Evolutionary conservation across 73 alveolate species (phyloP).

Genomic region (Uronychia setigera): DNA sequence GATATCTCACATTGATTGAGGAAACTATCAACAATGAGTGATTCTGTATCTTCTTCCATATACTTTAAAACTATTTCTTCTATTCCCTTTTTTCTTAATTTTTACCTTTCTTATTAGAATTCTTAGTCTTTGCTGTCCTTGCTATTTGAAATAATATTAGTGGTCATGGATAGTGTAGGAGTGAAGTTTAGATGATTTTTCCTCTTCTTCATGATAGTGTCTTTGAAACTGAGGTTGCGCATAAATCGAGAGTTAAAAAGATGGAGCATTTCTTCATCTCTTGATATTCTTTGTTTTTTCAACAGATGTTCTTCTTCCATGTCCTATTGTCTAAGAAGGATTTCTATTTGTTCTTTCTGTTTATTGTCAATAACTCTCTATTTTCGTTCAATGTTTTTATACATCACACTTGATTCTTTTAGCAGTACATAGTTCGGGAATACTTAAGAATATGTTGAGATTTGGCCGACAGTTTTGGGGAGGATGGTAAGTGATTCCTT

Average conservation of each 20-base stretch:
- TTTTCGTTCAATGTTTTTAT: constrained; percentile 70
- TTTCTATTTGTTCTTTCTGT: constrained; percentile 23
- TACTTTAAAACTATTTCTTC: neutral
- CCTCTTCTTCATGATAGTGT: too few species aligned
- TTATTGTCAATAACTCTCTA: constrained; percentile 79
- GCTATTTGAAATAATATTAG: too few species aligned
- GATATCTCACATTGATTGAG: neutral
- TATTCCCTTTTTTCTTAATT: neutral
- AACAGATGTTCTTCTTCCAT: neutral
- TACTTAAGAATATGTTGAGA: constrained; percentile 47
- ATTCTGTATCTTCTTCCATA: neutral
- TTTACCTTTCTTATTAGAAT: neutral
- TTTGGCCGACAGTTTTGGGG: constrained; percentile 53
- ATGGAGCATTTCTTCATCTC: neutral
- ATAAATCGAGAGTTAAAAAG: neutral
- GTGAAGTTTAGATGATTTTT: neutral
- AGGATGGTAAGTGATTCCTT: constrained; percentile 60
- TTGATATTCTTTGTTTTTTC: neutral
- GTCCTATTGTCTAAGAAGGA: neutral
- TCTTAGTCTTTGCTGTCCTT: neutral
- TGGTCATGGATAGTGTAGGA: neutral
- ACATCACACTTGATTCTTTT: constrained; percentile 67
- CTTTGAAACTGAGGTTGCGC: neutral
- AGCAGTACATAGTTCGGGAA: constrained; percentile 72
- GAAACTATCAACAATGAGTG: neutral